Evolutionary conservation across 768 basidiomycete species (phyloP), one percentile per base, ranked within the genome.

Genomic region (Neoboletus magnificus): DNA sequence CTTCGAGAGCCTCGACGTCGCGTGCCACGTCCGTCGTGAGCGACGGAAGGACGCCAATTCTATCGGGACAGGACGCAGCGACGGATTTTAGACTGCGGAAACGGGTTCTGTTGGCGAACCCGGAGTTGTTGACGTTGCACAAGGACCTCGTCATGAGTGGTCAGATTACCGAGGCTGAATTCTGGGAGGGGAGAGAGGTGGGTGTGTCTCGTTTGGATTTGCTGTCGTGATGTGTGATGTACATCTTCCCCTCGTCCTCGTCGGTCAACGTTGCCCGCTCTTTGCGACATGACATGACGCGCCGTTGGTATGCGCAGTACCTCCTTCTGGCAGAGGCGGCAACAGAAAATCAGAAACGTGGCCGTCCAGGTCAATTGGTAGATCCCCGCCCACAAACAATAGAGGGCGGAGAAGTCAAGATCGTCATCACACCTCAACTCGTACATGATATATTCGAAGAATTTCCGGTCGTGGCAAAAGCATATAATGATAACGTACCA

Each of bases 371-470:
- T 37, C 86, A 90, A 62, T 80, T 95, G 25, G 91, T 94, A 20
- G 93, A 94, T 63, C 92, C 91, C 6, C 86, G 91, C 39, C 91
- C 91, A 5, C 87, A 91, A 66, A 85, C 91, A 2, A 83, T 87
- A 18, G 89, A 91, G 57, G 82, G 84, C 23, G 91, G 91, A 18
- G 91, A 95, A 71, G 82, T 89, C 66, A 95, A 91, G 71, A 91
- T 94, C 59, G 83, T 87, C 59, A 87, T 96, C 46, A 95, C 93
- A 3, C 90, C 90, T 16, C 91, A 94, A 71, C 80, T 98, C 43
- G 89, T 96, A 33, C 86, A 91, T 63, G 96, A 98, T 65, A 93
- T 98, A 47, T 99, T 99, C 64, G 94, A 98, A 60, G 95, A 97
- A 74, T 98, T 94, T 68, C 95, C 97, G 2, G 89, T 97, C 32